Evolutionary conservation across 1,139 yeast species (phyloP), one percentile per base, ranked within the genome.

Genomic region (Lodderomyces margitis): DNA sequence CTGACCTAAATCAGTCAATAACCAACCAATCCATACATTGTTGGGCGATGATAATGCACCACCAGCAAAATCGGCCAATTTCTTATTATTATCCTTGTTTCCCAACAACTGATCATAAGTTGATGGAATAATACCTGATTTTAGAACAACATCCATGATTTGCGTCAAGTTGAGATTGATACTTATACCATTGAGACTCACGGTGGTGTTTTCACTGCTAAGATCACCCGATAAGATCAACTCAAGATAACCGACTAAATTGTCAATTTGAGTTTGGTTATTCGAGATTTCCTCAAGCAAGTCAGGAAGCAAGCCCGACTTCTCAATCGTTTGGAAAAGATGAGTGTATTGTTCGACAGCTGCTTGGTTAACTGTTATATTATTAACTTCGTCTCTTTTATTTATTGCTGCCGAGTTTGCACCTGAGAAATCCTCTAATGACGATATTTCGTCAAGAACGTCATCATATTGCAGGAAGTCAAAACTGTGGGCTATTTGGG

Each of bases 131-230:
- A 69, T 32, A 0, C 70, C 71, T 33, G 67, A 58, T 5, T 40
- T 40, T 32, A 46, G 17, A 5, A 64, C 59, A 5, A 46, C 32
- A 27, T 49, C 30, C 24, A 56, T 20, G 24, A 68, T 39, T 4
- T 53, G 47, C 17, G 59, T 45, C 19, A 46, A 28, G 48, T 66
- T 65, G 24, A 65, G 19, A 8, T 52, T 24, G 14, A 64, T 52
- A 36, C 61, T 56, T 8, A 59, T 37, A 2, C 55, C 71, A 27
- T 70, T 68, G 50, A 75, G 70, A 3, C 78, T 79, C 42, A 66
- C 65, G 51, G 78, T 78, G 33, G 64, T 62, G 28, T 69, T 30
- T 12, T 34, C 25, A 10, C 19, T 12, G 17, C 31, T 11, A 11
- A 32, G 10, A 21, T 25, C 53, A 5, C 34, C 25, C 10, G 23